Evolutionary conservation across 495 filamentous ascomycete species (phyloP).

Genomic region (Trichoderma reesei): DNA sequence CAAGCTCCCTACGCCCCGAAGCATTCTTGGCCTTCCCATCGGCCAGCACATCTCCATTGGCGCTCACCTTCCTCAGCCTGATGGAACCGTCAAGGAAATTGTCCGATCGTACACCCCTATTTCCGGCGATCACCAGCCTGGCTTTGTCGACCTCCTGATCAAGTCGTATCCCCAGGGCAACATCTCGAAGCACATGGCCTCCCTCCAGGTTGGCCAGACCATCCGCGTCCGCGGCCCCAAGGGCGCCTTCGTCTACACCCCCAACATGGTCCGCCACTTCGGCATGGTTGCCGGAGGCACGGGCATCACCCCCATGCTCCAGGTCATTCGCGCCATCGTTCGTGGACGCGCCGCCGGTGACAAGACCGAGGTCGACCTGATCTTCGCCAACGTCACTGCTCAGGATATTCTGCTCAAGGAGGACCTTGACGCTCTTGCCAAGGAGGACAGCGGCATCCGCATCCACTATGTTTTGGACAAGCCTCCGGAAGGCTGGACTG

Average conservation of each 20-base stretch:
- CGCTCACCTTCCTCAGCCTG: constrained; percentile 53
- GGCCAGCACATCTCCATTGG: constrained; percentile 97
- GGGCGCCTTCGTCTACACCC: constrained; percentile 91
- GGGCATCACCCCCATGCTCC: constrained; percentile 96
- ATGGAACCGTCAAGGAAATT: constrained; percentile 72
- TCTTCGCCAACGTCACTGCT: constrained; percentile 90
- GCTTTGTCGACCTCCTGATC: constrained; percentile 92
- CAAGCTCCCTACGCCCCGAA: constrained; percentile 58
- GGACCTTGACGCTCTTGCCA: constrained; percentile 69
- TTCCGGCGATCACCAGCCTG: constrained; percentile 81
- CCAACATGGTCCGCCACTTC: constrained; percentile 87
- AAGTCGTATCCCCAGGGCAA: constrained; percentile 96
- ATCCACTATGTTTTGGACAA: constrained; percentile 95
- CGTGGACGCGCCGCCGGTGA: constrained; percentile 71
- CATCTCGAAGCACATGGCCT: constrained; percentile 84
- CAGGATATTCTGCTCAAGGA: constrained; percentile 91
- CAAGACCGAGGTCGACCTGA: constrained; percentile 78
- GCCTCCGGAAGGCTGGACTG: constrained; percentile 80
- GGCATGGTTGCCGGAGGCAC: constrained; percentile 98
- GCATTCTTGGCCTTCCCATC: constrained; percentile 92
- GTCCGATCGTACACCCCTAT: constrained; percentile 96
- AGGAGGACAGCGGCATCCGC: constrained; percentile 67
- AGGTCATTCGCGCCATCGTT: constrained; percentile 85
- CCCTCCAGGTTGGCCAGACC: constrained; percentile 69
- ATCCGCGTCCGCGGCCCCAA: constrained; percentile 89